phyloP scores from a whole-genome alignment of 2,329 filamentous ascomycete species.

The Ophiostoma perfectum region DNA sequence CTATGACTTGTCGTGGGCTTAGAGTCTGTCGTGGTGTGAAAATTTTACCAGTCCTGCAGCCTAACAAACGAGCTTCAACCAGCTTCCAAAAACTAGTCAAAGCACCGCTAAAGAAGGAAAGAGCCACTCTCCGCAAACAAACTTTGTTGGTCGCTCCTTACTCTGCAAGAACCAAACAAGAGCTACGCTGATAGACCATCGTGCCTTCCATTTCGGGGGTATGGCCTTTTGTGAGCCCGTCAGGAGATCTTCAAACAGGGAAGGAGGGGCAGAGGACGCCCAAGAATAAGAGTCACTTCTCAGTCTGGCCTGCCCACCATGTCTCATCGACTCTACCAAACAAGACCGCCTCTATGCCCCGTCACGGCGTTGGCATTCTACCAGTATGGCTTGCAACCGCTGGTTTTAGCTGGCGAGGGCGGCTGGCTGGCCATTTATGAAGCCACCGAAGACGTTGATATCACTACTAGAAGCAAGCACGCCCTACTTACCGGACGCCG shows the following conservation, averaged over 20 bases:
- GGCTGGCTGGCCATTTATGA: slow-evolving; percentile 52
- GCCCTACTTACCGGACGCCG: background rate
- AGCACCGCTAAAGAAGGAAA: background rate
- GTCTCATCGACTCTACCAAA: slow-evolving; percentile 5
- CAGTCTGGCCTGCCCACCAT: background rate
- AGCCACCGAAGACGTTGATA: slow-evolving; percentile 23
- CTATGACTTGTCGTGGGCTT: background rate
- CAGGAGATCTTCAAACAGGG: background rate
- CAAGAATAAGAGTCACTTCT: background rate
- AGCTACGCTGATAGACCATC: background rate
- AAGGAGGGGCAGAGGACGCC: slow-evolving; percentile 8
- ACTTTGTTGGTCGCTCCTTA: background rate
- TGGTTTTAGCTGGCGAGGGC: slow-evolving; percentile 54
- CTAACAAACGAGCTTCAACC: background rate
- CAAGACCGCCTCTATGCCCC: slow-evolving; percentile 39
- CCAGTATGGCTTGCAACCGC: slow-evolving; percentile 17
- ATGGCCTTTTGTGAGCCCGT: background rate
- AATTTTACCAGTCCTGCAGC: slow-evolving; percentile 6
- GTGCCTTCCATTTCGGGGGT: background rate
- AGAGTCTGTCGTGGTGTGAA: background rate
- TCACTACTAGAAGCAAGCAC: no score
- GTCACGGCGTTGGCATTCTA: slow-evolving; percentile 57
- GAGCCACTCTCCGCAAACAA: background rate
- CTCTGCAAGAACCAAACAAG: background rate
- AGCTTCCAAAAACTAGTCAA: background rate